Evolutionary conservation across 2,329 filamentous ascomycete species (phyloP), one percentile per base, ranked within the genome.

Genomic region (Phoma sp.): DNA sequence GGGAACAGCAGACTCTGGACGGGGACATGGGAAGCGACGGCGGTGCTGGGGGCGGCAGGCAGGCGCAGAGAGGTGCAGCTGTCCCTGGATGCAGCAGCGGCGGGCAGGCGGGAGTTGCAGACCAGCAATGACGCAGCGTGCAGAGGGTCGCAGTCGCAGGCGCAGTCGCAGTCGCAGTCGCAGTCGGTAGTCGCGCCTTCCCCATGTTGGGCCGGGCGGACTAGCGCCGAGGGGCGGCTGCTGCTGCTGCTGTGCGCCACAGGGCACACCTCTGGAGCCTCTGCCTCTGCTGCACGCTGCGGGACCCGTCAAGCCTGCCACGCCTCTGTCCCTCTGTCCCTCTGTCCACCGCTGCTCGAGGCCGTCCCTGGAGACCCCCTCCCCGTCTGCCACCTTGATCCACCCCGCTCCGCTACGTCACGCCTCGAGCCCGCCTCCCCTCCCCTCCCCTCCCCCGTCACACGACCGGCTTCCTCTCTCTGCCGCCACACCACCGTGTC

Each of bases 371-470:
- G 24, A 50, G 10, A 12, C 13, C 3, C 8, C 9, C 12, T 2
- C 4, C 41, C 12, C 3, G 12, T 21, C 41, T 17, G 31, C 15
- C 17, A 43, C 19, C 44, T 35, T 46, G 49, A 35, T 57, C 56
- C 33, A 45, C 48, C 46, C 51, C 38, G 46, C 48, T 45, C 50
- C 63, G 59, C 69, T 57, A 64, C 68, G 62, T 67, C 71, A 68
- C 65, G 60, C 64, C 60, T 58, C 58, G 59, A 61, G 63, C n/a
- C n/a, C n/a, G n/a, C n/a, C n/a, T n/a, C 25, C 64, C 64, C 24
- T 25, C 24, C 24, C 24, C 24, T 25, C 24, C 24, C 24, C 7
- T 7, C 65, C 58, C 63, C 66, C 58, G 63, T 65, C 72, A 69
- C 72, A 70, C 71, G 60, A 63, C 68, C 57, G 29, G 29, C 45